Evolutionary conservation across 2,329 filamentous ascomycete species (phyloP), one percentile per base, ranked within the genome.

Genomic region (Beauveria caledonica): DNA sequence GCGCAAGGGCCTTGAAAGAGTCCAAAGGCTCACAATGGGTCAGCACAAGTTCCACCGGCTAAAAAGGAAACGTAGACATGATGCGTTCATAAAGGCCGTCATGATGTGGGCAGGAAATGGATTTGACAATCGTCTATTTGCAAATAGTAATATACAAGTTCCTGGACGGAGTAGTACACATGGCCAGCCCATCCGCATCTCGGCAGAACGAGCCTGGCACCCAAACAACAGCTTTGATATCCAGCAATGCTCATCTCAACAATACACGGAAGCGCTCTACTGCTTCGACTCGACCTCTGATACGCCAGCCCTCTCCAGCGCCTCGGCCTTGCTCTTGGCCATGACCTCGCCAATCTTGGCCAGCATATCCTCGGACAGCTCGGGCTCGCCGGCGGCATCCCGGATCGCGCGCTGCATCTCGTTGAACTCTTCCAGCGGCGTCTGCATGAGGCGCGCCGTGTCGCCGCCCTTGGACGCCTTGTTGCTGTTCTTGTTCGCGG

Each of bases 271-370:
- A 48, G 15, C 42, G 5, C 11, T 33, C 15, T 62, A 62, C 56
- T 62, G 57, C 46, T 56, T 56, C 52, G 61, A 57, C 17, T 53
- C n/a, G 5, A 64, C 71, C 63, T 76, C 71, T 17, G 71, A 69
- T 13, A 74, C 62, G n/a, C 72, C 74, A 2, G 72, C 72, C 7
- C 72, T 68, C 54, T 75, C 72, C 64, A 78, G 66, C 5, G 71
- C 71, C 6, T 72, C 71, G 61, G 68, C 69, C 60, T 74, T 71
- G 69, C 78, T 77, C 69, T 82, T 85, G 40, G 80, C 81, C 73
- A 87, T 86, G 66, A 86, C 72, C 72, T 82, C 75, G 65, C 84
- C 84, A 67, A 87, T 81, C 76, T 79, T 83, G 70, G 80, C 80
- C 69, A 87, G 72, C 80, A 86, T 84, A 66, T 81, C 79, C 49